Base-by-base conservation (phyloP, 306 rosid species). In the Datisca glomerata region DNA sequence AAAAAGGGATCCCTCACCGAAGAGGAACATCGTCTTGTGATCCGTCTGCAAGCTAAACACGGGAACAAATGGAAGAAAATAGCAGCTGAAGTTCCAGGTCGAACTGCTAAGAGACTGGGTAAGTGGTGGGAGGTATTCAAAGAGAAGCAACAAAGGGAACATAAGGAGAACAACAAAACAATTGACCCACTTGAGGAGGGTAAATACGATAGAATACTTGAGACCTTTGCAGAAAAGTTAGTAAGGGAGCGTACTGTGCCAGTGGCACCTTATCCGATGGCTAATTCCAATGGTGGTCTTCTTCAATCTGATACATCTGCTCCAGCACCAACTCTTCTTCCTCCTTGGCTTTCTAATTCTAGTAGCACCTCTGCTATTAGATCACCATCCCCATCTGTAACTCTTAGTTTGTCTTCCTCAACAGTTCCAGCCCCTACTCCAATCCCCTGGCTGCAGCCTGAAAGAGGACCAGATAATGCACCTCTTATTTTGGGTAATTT, bases 81-180 rank as follows among this genome's bases (percentile, higher is more conserved):
- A 0, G 92, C 94, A 0, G 80, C 92, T 1, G 82, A 75, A 73
- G 83, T 84, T 47, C 86, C 85, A 0, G 94, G 94, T 41, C 79
- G 86, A 10, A 84, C 94, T 13, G 92, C 94, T 4, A 83, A 83
- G 70, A 72, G 94, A 46, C 47, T 78, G 51, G 94, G 94, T 17
- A 83, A 83, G 91, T 83, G 94, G 91, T 83, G 94, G 94, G 94
- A 83, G 67, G 91, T 83, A 7, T 78, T 83, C 70, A 75, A 75
- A 40, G 94, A 79, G 57, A 84, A 79, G 66, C 86, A 84, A 51
- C 82, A 70, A 53, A 79, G 81, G 51, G 93, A 76, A 62, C 71
- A 76, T 15, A 79, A 73, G 43, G 91, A 68, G 52, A 73, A 62
- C 53, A 68, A 37, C 17, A 74, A 55, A 50, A 49, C 63, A 3